Evolutionary conservation across 257 asterid species (phyloP), one percentile per base, ranked within the genome.

Genomic region (Echites panduratus): DNA sequence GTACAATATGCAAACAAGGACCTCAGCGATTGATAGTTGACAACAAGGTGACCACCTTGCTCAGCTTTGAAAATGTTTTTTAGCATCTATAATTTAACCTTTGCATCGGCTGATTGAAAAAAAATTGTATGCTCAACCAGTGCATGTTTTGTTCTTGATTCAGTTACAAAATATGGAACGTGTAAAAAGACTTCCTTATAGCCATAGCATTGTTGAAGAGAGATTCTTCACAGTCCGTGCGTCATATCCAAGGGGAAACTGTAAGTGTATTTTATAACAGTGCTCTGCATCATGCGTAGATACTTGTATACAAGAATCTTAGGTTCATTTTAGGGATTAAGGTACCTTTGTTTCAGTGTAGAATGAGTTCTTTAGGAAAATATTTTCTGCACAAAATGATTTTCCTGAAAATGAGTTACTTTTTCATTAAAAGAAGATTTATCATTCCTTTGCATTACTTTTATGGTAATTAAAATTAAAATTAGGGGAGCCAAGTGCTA

Each of bases 1-100:
- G 91, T 83, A 84, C 99, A 57, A 77, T 88, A 78, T 94, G 91
- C 85, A 94, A 94, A 76, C 99, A 94, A 87, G 99, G 89, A 79
- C 91, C 91, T 75, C 99, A 91, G 70, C 84, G 97, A 79, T 96
- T 94, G 81, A 87, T 96, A 84, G 57, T 88, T 66, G 99, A 94
- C 76, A 88, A 91, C 80, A 95, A 88, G 98, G 98, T 91, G 89
- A 72, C 49, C n/a, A n/a, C 48, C 26, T 70, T 52, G 78, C 63
- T 78, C 66, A n/a, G 50, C 56, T 20, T 32, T 22, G n/a, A 8
- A 52, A 16, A 45, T 20, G 29, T 69, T 59, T n/a, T 38, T 53
- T 35, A 5, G 53, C 6, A 5, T 9, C 0, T 63, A 10, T 38
- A 32, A 7, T 35, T n/a, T 19, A 32, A 56, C 48, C 40, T 66